Evolutionary conservation across 208 protist genomes (phyloP).

Genomic region (Acanthamoeba rhysodes): DNA sequence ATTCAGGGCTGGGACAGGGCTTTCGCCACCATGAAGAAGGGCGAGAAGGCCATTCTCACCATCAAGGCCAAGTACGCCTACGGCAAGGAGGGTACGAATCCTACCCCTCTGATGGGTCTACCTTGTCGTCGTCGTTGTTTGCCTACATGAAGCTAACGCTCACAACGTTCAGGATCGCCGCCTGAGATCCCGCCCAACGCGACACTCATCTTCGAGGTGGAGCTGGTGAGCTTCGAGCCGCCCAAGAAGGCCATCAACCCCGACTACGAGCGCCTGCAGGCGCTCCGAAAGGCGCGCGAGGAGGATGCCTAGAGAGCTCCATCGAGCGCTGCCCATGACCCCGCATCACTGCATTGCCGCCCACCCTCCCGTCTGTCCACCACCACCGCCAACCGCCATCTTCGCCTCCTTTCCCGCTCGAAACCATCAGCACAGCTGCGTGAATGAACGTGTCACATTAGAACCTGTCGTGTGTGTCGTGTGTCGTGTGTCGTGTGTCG

Average conservation of each 20-base stretch:
- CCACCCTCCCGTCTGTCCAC: too few relatives aligned
- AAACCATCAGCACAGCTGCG: too few relatives aligned
- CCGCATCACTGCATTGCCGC: too few relatives aligned
- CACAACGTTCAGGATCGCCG: not conserved
- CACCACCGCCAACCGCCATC: too few relatives aligned
- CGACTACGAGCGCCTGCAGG: conserved; percentile 29
- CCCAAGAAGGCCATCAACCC: conserved; percentile 44
- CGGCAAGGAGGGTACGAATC: conserved; percentile 74
- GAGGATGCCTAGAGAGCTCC: not conserved
- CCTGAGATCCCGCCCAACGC: conserved; percentile 68
- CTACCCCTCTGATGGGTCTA: not conserved
- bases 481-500: not conserved
- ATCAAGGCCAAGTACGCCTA: conserved; percentile 86
- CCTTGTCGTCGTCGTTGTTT: not conserved
- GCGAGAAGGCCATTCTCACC: conserved; percentile 82
- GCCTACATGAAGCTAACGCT: not conserved
- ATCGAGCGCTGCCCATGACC: too few relatives aligned
- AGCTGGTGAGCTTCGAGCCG: conserved; percentile 60
- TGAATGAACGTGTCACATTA: too few relatives aligned
- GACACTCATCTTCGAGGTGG: conserved; percentile 38
- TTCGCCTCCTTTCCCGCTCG: too few relatives aligned
- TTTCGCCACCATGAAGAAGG: conserved; percentile 83
- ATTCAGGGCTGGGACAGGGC: conserved; percentile 89
- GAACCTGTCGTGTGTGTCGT: too few relatives aligned
- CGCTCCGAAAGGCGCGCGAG: conserved; percentile 4